Conservation (phyloP, 805 yeast species). For the Starmerella floricola region DNA sequence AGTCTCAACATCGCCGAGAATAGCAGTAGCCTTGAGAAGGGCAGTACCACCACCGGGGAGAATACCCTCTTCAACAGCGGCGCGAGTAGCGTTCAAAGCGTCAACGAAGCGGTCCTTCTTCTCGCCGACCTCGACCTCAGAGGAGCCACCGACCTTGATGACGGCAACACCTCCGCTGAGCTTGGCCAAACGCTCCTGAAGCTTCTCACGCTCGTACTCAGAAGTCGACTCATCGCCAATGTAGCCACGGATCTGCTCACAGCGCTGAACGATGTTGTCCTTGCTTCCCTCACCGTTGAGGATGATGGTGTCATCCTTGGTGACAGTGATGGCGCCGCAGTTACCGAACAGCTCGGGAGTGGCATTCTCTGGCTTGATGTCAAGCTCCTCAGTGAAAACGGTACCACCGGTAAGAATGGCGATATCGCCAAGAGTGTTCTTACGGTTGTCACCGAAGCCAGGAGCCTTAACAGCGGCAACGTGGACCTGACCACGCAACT, state of each 20-base stretch:
- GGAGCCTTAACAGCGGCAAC: conserved; percentile 97
- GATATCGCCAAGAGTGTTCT: conserved; percentile 88
- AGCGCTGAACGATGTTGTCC: conserved; percentile 68
- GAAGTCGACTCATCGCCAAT: conserved; percentile 58
- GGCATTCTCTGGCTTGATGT: conserved; percentile 89
- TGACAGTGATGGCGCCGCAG: conserved; percentile 80
- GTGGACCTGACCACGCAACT: conserved; percentile 95
- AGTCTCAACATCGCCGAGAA: conserved; percentile 57
- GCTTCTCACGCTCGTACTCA: conserved; percentile 91
- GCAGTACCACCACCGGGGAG: conserved; percentile 99
- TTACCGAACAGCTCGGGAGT: conserved; percentile 81
- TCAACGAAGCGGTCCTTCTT: conserved; percentile 99
- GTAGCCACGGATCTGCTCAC: conserved; percentile 84
- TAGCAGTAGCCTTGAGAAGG: conserved; percentile 74
- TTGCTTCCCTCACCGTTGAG: conserved; percentile 86
- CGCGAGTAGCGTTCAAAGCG: conserved; percentile 96
- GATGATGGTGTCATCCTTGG: conserved; percentile 91
- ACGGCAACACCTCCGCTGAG: conserved; percentile 98
- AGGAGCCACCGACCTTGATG: conserved; percentile 90
- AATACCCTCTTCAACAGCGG: conserved; percentile 97
- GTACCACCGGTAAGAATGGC: conserved; percentile 94
- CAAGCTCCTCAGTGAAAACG: conserved; percentile 75
- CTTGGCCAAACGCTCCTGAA: conserved; percentile 95
- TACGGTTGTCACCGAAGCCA: conserved; percentile 98
- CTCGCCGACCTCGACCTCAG: conserved; percentile 97